These are phyloP conservation scores for Didymella arachidicola DNA, from an alignment of 2,329 filamentous ascomycete genomes.

Conservation along the genomic window DNA sequence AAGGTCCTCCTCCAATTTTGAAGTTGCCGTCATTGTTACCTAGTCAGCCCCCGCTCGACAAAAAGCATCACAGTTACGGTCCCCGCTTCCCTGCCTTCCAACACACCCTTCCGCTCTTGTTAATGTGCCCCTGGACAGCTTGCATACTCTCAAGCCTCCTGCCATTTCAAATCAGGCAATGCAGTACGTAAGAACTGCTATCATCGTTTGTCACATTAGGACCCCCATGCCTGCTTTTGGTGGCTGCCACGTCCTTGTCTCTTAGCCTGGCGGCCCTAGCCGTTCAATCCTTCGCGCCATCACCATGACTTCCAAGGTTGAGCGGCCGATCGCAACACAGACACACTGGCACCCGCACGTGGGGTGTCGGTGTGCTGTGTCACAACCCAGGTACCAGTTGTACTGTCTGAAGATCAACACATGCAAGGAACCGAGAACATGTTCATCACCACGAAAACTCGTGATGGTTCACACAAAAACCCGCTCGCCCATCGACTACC, in stretches of 20 bases:
- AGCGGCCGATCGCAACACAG: not conserved
- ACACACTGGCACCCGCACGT: not conserved
- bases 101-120: not conserved
- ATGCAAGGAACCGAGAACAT: not conserved
- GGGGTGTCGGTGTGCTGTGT: not conserved
- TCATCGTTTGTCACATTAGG: constrained; percentile 12
- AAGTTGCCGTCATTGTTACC: constrained; percentile 6
- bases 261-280: constrained; percentile 12
- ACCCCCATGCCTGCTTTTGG: not conserved
- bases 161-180: constrained; percentile 1
- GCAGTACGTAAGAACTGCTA: constrained; percentile 12
- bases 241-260: constrained; percentile 8
- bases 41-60: constrained; percentile 5
- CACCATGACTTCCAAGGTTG: not conserved
- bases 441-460: not conserved
- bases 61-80: constrained; percentile 6
- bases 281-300: not conserved
- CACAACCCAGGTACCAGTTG: not conserved
- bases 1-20: not conserved
- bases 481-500: not conserved
- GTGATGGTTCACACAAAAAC: not conserved
- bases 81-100: constrained; percentile 4
- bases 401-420: not conserved
- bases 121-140: not conserved
- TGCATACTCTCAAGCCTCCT: constrained; percentile 1